Base-by-base conservation (phyloP, 768 basidiomycete genomes). In the Pseudohyphozyma bogoriensis region DNA sequence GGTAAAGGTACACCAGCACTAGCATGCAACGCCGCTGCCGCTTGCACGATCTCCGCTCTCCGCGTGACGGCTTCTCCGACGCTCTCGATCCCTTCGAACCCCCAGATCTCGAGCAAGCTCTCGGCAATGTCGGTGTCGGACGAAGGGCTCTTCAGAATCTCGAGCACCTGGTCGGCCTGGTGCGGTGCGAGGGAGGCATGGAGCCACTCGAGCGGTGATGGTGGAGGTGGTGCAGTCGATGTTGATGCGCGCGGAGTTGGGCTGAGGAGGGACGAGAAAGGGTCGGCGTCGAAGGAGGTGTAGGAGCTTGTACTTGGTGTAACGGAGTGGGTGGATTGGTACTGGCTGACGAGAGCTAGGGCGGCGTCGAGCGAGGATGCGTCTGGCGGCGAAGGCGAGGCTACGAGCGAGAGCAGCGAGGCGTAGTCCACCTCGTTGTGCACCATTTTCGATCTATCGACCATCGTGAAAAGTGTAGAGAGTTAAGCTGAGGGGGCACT, bases 1-100 rank as follows among this genome's bases (percentile, higher is more conserved):
- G 37, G 37, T 24, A 26, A 36, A 24, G 1, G 12, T 24, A 7
- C 45, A 6, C 28, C 44, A 18, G 8, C 16, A 8, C 44, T 7
- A 9, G 32, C 28, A 11, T 35, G 22, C n/a, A n/a, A 3, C 20
- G 24, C 35, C 4, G 51, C 33, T 4, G 54, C 58, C 24, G 63
- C 63, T 65, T 76, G 65, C 32, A 74, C 76, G 35, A 85, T 70
- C 1, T 72, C 70, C 10, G 66, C 62, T 26, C 91, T 82, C 33
- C 82, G 77, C 22, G 76, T 70, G 2, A 95, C 73, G 31, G 95
- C 79, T 44, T 86, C 80, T 74, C 80, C 80, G 11, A 85, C 82
- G 36, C 90, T 75, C 31, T 88, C 87, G 51, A 96, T 82, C 22
- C 85, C 80, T 52, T 93, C 87, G 71, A 84, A 88, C 3, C 91